These are phyloP conservation scores for Pleurotus tuoliensis DNA, from an alignment of 768 basidiomycete species.

Conservation along the genomic window DNA sequence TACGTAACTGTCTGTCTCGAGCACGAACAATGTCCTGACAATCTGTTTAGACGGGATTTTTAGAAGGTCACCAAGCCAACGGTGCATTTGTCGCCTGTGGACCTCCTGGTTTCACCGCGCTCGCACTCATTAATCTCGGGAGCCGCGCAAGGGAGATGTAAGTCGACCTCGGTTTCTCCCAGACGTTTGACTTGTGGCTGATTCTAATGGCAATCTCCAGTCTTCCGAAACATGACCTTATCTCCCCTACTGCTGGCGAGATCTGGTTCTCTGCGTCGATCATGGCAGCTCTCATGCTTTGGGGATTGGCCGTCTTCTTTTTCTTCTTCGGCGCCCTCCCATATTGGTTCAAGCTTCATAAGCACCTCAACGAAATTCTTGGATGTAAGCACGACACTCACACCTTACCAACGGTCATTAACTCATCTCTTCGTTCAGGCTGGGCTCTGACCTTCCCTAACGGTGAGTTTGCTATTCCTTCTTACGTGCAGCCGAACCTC, in stretches of 20 bases:
- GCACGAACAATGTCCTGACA: no score
- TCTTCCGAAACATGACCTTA: conserved; percentile 28
- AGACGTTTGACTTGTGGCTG: not conserved
- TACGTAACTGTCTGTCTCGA: conserved; percentile 12
- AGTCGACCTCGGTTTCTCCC: conserved; percentile 6
- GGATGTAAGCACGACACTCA: conserved; percentile 28
- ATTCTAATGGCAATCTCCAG: conserved; percentile 14
- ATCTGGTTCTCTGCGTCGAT: conserved; percentile 41
- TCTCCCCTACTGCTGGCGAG: conserved; percentile 36
- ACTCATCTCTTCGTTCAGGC: conserved; percentile 16
- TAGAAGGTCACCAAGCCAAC: conserved; percentile 44
- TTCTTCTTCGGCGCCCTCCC: conserved; percentile 41
- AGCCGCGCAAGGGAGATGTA: conserved; percentile 33
- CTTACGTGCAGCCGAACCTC: not conserved
- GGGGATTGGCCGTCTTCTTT: conserved; percentile 44
- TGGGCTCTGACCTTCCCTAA: conserved; percentile 48
- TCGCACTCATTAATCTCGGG: conserved; percentile 44
- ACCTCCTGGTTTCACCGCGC: conserved; percentile 46
- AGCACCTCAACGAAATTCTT: conserved; percentile 40
- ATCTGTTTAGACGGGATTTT: conserved; percentile 35
- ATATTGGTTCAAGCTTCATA: conserved; percentile 48
- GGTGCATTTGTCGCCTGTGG: conserved; percentile 46
- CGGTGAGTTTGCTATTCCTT: conserved; percentile 18
- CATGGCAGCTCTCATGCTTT: conserved; percentile 35
- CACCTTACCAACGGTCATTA: not conserved